Percentiles rank a stretch among this genome's conserved stretches.
Evolutionary conservation across 2,329 filamentous ascomycete species (phyloP).

Genomic region (Sporothrix schenckii): DNA sequence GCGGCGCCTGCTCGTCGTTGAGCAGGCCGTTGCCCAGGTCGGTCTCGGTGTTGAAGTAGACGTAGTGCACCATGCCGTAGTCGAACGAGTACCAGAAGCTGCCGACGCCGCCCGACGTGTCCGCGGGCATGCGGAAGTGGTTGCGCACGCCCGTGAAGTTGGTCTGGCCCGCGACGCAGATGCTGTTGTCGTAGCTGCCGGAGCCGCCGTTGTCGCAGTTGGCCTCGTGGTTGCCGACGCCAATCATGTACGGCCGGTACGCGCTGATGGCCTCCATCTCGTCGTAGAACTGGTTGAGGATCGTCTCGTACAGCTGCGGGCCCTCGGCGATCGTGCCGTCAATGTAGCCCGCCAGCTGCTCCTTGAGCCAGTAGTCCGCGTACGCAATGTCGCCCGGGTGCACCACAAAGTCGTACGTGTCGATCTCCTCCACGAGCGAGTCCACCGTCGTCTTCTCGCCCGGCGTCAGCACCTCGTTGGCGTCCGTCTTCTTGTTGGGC

Average conservation of each 20-base stretch:
- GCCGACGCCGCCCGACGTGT: conserved; percentile 32
- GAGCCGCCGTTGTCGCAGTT: conserved; percentile 53
- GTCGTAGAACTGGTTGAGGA: conserved; percentile 56
- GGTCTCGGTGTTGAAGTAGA: conserved; percentile 34
- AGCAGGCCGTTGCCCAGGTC: conserved; percentile 33
- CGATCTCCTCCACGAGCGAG: conserved; percentile 27
- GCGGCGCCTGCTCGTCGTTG: conserved; percentile 28
- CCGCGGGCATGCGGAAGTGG: conserved; percentile 36
- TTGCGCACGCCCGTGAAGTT: conserved; percentile 37
- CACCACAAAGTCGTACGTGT: conserved; percentile 42
- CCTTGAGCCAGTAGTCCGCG: conserved; percentile 50
- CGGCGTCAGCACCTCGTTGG: conserved; percentile 31
- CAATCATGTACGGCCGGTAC: conserved; percentile 53
- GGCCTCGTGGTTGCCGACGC: conserved; percentile 53
- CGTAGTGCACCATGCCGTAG: conserved; percentile 35
- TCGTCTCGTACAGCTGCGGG: conserved; percentile 54
- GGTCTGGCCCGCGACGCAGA: conserved; percentile 35
- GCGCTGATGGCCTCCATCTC: conserved; percentile 49
- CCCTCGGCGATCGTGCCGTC: conserved; percentile 42
- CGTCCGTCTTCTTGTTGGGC: conserved; percentile 25
- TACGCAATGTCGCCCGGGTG: conserved; percentile 57
- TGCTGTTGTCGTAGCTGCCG: conserved; percentile 41
- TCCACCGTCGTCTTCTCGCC: conserved; percentile 33
- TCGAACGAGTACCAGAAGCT: conserved; percentile 38
- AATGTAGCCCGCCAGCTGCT: conserved; percentile 46